phyloP scores from a whole-genome alignment of 1,139 yeast genomes.

The Suhomyces wounanorum region DNA sequence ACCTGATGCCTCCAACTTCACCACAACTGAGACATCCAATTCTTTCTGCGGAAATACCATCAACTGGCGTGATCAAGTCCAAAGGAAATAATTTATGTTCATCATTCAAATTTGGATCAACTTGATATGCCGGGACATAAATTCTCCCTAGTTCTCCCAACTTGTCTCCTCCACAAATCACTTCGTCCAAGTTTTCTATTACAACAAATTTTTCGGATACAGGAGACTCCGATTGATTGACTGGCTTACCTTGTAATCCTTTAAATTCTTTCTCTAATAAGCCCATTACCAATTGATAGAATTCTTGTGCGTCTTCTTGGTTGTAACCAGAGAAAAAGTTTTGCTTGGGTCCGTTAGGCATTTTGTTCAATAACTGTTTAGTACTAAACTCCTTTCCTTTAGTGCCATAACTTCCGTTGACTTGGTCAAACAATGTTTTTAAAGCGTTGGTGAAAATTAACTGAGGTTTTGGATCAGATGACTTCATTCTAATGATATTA shows the following conservation, averaged over 20 bases:
- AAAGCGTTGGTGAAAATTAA: conserved; percentile 56
- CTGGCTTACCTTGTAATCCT: conserved; percentile 20
- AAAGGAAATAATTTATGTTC: conserved; percentile 51
- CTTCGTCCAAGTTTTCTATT: conserved; percentile 22
- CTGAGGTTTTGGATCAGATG: conserved; percentile 35
- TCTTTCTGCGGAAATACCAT: conserved; percentile 82
- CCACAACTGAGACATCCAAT: conserved; percentile 90
- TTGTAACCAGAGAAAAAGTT: conserved; percentile 79
- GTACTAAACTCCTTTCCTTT: conserved; percentile 67
- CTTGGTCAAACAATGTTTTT: conserved; percentile 48
- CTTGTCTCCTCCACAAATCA: conserved; percentile 49
- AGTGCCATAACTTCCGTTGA: conserved; percentile 59
- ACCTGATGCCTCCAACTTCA: conserved; percentile 88
- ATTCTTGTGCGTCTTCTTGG: conserved; percentile 95
- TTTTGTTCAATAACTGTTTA: conserved; percentile 58
- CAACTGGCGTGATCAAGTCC: conserved; percentile 79
- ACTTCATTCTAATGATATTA: conserved; percentile 26
- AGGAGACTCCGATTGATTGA: conserved; percentile 6
- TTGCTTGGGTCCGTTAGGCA: conserved; percentile 80
- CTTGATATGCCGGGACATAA: conserved; percentile 69
- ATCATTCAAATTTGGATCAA: conserved; percentile 61
- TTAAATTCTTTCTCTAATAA: conserved; percentile 69
- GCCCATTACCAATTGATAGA: conserved; percentile 76
- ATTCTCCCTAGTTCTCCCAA: conserved; percentile 62
- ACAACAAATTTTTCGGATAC: conserved; percentile 24